Conservation (phyloP, 1,139 yeast genomes). For the Hanseniaspora sp. region DNA sequence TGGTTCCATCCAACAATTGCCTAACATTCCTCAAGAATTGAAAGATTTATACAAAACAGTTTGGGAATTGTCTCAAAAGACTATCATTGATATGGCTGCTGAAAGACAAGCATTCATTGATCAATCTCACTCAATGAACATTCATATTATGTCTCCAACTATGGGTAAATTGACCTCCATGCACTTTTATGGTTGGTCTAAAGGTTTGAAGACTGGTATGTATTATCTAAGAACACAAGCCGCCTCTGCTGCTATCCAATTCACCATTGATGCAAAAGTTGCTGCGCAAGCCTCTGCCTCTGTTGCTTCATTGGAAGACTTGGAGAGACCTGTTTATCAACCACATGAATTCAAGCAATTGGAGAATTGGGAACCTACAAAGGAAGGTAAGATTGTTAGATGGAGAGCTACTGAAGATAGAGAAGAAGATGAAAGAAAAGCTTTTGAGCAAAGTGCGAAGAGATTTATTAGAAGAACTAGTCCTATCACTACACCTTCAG, state of each 20-base stretch:
- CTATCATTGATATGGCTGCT: constrained; percentile 87
- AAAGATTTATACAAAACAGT: constrained; percentile 82
- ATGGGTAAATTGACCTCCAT: constrained; percentile 90
- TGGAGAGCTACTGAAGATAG: constrained; percentile 20
- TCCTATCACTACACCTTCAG: constrained; percentile 16
- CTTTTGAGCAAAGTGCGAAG: constrained; percentile 38
- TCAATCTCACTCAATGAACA: constrained; percentile 86
- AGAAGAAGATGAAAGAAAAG: constrained; percentile 27
- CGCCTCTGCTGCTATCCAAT: constrained; percentile 87
- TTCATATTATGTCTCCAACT: constrained; percentile 75
- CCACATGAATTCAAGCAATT: constrained; percentile 30
- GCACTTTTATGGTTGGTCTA: constrained; percentile 97
- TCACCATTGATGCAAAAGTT: constrained; percentile 61
- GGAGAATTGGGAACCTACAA: constrained; percentile 28
- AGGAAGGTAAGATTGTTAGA: constrained; percentile 20
- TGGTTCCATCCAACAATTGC: constrained; percentile 76
- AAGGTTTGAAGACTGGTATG: constrained; percentile 96
- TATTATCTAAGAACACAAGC: constrained; percentile 93
- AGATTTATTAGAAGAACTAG: constrained; percentile 6
- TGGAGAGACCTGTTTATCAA: constrained; percentile 44
- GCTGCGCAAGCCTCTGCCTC: constrained; percentile 42
- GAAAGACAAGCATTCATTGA: constrained; percentile 89
- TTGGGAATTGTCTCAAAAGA: constrained; percentile 90
- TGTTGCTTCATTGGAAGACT: constrained; percentile 44
- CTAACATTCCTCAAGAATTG: constrained; percentile 64